Conservation (phyloP, 495 filamentous ascomycete genomes). For the Cercophora newfieldiana region DNA sequence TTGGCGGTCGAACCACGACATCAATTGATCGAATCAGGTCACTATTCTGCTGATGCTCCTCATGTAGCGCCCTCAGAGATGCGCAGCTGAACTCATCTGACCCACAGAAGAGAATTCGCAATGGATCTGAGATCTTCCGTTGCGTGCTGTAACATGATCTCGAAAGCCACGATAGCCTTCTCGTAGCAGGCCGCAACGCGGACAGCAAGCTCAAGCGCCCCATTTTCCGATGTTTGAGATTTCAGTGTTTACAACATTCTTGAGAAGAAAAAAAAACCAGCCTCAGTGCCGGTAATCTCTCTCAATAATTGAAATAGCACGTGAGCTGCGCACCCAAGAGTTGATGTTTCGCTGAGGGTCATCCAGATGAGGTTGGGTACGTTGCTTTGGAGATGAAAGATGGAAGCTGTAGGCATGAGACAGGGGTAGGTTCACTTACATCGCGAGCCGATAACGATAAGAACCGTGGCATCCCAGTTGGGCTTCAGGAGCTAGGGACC, state of each 20-base stretch:
- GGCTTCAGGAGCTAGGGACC: neutral
- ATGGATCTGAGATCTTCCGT: slow-evolving; percentile 49
- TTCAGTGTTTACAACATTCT: too few relatives aligned
- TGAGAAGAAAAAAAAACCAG: too few relatives aligned
- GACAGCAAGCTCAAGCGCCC: neutral
- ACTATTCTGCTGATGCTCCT: slow-evolving; percentile 54
- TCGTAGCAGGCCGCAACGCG: neutral
- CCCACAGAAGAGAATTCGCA: slow-evolving; percentile 93
- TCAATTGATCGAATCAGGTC: slow-evolving; percentile 76
- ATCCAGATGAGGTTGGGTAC: neutral
- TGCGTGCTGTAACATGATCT: slow-evolving; percentile 2
- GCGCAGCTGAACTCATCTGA: slow-evolving; percentile 88
- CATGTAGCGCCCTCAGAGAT: slow-evolving; percentile 70
- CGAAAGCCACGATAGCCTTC: neutral
- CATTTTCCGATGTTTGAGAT: too few relatives aligned
- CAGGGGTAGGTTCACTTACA: neutral
- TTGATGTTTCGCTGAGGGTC: neutral
- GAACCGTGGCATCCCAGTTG: neutral
- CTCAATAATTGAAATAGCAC: neutral
- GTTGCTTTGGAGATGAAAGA: neutral
- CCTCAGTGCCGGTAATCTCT: neutral
- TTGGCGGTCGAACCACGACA: slow-evolving; percentile 79
- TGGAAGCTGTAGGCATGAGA: neutral
- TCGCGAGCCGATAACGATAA: neutral
- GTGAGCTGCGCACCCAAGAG: neutral